Conservation (phyloP, 441 rosid species). For the Croton setiger region DNA sequence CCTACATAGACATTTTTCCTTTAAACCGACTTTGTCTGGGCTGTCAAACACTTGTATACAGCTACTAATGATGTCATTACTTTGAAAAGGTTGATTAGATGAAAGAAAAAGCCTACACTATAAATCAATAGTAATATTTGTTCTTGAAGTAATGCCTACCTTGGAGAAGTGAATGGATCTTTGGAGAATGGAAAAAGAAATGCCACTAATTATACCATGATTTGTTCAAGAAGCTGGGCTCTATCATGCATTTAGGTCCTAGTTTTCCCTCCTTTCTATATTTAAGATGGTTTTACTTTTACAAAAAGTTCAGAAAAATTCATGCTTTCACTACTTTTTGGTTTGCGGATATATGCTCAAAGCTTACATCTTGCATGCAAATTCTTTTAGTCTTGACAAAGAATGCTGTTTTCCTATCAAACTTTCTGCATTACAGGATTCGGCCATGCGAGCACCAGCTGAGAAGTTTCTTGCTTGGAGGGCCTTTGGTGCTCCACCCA, state of each 20-base stretch:
- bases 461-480: constrained; percentile 72
- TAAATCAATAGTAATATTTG: no score
- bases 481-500: constrained; percentile 92
- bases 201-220: background rate
- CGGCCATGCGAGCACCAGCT: constrained; percentile 84
- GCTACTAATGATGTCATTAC: background rate
- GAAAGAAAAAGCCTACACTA: background rate
- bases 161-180: no score
- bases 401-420: constrained; percentile 12
- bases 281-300: background rate
- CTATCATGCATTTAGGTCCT: background rate
- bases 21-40: constrained; percentile 1
- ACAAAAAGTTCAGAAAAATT: no score
- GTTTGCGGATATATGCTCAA: constrained; percentile 1
- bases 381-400: constrained; percentile 8
- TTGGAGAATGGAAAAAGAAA: background rate
- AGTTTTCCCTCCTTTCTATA: background rate
- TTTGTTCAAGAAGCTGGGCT: background rate
- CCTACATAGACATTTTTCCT: background rate
- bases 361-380: background rate
- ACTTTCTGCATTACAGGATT: constrained; percentile 50
- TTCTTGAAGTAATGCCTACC: no score
- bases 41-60: background rate
- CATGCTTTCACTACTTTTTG: no score
- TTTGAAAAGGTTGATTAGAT: background rate